These are phyloP conservation scores for Lactarius tabidus DNA, from an alignment of 768 basidiomycete species.

Conservation along the genomic window DNA sequence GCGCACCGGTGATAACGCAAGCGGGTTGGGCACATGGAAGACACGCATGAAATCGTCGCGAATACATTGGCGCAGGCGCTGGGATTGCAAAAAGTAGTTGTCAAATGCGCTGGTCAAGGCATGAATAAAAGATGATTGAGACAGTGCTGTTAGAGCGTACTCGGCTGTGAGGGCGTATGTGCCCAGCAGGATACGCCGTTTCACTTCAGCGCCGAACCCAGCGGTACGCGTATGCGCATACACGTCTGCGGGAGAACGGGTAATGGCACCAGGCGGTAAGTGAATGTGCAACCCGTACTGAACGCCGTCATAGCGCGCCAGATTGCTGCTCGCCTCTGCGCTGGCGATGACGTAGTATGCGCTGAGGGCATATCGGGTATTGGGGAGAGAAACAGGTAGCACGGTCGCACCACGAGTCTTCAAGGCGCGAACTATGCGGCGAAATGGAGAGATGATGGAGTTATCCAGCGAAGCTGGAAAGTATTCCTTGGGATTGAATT, in stretches of 20 bases:
- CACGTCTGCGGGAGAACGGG: constrained; percentile 47
- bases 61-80: constrained; percentile 68
- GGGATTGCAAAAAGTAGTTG: constrained; percentile 94
- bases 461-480: constrained; percentile 66
- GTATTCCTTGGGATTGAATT: constrained; percentile 52
- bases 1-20: constrained; percentile 30
- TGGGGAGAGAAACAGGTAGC: constrained; percentile 69
- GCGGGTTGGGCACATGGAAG: constrained; percentile 57
- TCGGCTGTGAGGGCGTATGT: constrained; percentile 90
- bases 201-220: constrained; percentile 82
- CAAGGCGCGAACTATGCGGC: constrained; percentile 42
- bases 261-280: constrained; percentile 40
- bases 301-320: constrained; percentile 86
- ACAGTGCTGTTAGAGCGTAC: constrained; percentile 43
- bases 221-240: constrained; percentile 65
- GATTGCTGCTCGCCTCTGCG: constrained; percentile 90
- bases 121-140: not conserved
- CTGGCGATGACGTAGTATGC: constrained; percentile 96
- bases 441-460: constrained; percentile 43
- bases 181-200: constrained; percentile 82
- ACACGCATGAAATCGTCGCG: constrained; percentile 67
- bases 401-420: constrained; percentile 57
- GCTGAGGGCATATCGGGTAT: constrained; percentile 69
- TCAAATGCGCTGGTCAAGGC: constrained; percentile 73
- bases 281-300: constrained; percentile 63